phyloP scores from a whole-genome alignment of 2,329 filamentous ascomycete species.

The Penicillium sp. region DNA sequence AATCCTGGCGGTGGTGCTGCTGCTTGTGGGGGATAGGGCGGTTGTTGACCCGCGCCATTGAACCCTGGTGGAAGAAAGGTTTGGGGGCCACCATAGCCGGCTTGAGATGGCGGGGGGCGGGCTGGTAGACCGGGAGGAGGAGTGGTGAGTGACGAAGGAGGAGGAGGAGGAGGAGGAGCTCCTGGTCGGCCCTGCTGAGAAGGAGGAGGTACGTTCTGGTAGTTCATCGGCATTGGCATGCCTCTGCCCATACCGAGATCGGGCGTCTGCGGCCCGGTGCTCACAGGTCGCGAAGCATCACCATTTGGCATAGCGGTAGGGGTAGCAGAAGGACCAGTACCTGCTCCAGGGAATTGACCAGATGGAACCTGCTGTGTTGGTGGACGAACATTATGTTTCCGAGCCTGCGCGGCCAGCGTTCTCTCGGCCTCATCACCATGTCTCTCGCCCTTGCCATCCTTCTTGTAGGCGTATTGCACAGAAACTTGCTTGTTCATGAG shows the following conservation, averaged over 20 bases:
- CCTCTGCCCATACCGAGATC: constrained; percentile 50
- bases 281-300: constrained; percentile 45
- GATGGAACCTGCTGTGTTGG: constrained; percentile 74
- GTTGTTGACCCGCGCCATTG: constrained; percentile 39
- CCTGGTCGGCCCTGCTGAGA: constrained; percentile 56
- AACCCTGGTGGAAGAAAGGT: constrained; percentile 50
- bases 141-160: constrained; percentile 52
- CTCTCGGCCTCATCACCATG: constrained; percentile 95
- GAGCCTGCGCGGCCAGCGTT: constrained; percentile 87
- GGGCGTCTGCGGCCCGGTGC: constrained; percentile 34
- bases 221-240: constrained; percentile 47
- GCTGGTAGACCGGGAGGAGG: constrained; percentile 65
- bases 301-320: constrained; percentile 54
- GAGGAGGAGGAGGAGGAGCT: constrained; percentile 63
- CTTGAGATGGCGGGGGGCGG: constrained; percentile 71
- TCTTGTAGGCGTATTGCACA: constrained; percentile 99
- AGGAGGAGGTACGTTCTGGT: constrained; percentile 51
- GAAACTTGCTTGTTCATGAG: constrained; percentile 96
- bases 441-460: constrained; percentile 95
- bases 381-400: constrained; percentile 89
- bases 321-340: constrained; percentile 47
- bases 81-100: constrained; percentile 68
- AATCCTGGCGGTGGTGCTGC: constrained; percentile 58
- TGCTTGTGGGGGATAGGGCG: constrained; percentile 44
- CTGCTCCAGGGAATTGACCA: constrained; percentile 67